Evolutionary conservation across 2,329 filamentous ascomycete genomes (phyloP).

Genomic region (Penicillium corylophilum): DNA sequence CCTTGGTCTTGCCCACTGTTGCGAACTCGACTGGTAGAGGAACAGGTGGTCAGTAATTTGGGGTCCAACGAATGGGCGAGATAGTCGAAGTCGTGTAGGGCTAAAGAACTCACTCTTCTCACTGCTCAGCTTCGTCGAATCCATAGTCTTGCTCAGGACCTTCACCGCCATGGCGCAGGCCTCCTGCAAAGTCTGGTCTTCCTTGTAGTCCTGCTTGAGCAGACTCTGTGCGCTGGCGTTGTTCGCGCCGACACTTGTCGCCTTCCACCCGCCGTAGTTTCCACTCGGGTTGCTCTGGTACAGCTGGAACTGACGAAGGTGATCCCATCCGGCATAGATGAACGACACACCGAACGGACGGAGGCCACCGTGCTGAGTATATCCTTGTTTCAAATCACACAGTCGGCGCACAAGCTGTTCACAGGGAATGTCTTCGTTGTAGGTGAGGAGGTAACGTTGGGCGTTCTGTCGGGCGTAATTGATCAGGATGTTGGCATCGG

Average conservation of each 20-base stretch:
- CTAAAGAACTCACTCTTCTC: constrained; percentile 78
- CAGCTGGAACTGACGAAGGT: constrained; percentile 93
- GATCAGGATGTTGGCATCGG: constrained; percentile 99
- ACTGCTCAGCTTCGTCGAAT: constrained; percentile 96
- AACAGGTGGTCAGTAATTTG: constrained; percentile 14
- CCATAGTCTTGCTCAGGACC: constrained; percentile 99
- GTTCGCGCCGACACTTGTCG: constrained; percentile 95
- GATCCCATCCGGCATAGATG: constrained; percentile 98
- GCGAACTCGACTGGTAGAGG: constrained; percentile 80
- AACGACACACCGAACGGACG: constrained; percentile 98
- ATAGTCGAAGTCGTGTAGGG: neutral
- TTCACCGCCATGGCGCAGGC: constrained; percentile 97
- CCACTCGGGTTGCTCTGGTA: constrained; percentile 99
- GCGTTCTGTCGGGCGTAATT: constrained; percentile 98
- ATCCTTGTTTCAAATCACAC: constrained; percentile 98
- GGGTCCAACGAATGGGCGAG: neutral
- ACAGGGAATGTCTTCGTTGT: constrained; percentile 99
- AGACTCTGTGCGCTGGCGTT: constrained; percentile 96
- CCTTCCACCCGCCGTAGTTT: constrained; percentile 99
- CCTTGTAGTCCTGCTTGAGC: constrained; percentile 99
- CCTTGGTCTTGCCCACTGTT: constrained; percentile 91
- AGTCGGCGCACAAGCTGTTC: constrained; percentile 95
- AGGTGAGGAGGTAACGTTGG: constrained; percentile 95
- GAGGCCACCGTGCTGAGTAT: constrained; percentile 97
- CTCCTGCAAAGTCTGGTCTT: constrained; percentile 93